Evolutionary conservation across 1,284 basidiomycete species (phyloP).

Genomic region (Cryptococcus depauperatus): DNA sequence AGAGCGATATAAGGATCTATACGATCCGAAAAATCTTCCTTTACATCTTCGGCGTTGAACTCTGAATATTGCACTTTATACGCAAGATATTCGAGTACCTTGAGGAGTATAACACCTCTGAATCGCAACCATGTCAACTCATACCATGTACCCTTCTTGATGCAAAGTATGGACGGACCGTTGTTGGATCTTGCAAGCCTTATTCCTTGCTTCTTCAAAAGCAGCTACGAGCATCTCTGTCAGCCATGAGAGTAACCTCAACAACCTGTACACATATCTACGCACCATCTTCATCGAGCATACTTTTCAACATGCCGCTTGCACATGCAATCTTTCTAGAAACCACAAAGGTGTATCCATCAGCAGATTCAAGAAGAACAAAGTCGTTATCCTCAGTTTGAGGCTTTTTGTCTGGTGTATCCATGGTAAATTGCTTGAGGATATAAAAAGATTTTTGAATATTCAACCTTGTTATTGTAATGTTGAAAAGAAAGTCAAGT

Average conservation of each 20-base stretch:
- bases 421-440: too few species aligned
- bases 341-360: constrained; percentile 43
- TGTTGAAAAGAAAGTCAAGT: neutral
- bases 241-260: neutral
- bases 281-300: constrained; percentile 44
- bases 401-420: neutral
- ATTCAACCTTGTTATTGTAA: too few species aligned
- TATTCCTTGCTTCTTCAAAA: constrained; percentile 45
- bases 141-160: neutral
- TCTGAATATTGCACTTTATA: constrained; percentile 50
- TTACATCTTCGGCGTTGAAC: constrained; percentile 44
- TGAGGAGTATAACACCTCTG: constrained; percentile 49
- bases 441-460: too few species aligned
- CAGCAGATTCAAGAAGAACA: constrained; percentile 40
- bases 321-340: constrained; percentile 37
- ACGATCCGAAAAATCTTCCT: constrained; percentile 51
- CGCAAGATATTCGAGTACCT: constrained; percentile 52
- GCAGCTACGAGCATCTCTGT: constrained; percentile 22
- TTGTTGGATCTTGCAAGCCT: constrained; percentile 42
- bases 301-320: constrained; percentile 42
- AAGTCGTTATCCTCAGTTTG: constrained; percentile 22
- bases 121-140: constrained; percentile 6
- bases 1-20: constrained; percentile 53
- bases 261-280: neutral
- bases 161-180: constrained; percentile 27